phyloP scores from a whole-genome alignment of 2,329 filamentous ascomycete genomes.

The Camptophora hylomeconis region DNA sequence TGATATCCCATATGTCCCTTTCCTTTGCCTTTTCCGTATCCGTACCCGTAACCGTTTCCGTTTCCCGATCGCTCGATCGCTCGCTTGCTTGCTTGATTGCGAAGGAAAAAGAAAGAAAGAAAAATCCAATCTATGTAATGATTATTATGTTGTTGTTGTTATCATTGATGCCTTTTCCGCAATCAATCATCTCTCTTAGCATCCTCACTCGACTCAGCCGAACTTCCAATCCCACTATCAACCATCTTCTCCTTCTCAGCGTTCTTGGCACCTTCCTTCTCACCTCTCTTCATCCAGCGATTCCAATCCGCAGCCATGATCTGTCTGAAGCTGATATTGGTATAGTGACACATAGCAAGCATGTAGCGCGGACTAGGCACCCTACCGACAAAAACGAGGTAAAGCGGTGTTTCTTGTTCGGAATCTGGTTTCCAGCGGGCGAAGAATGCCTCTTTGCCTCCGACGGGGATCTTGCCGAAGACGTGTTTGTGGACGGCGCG shows the following conservation, averaged over 20 bases:
- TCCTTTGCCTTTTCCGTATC: too few relatives aligned
- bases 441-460: slow-evolving; percentile 28
- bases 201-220: slow-evolving; percentile 1
- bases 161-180: background rate
- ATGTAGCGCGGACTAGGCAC: slow-evolving; percentile 21
- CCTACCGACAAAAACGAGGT: slow-evolving; percentile 25
- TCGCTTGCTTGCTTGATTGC: too few relatives aligned
- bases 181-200: background rate
- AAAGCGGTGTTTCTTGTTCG: slow-evolving; percentile 21
- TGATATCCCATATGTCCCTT: too few relatives aligned
- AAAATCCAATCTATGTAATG: too few relatives aligned
- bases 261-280: too few relatives aligned
- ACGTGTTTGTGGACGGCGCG: slow-evolving; percentile 21
- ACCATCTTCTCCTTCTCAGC: slow-evolving; percentile 4
- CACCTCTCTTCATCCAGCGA: too few relatives aligned
- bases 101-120: too few relatives aligned
- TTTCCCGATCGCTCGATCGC: too few relatives aligned
- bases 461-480: slow-evolving; percentile 23
- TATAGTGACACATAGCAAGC: slow-evolving; percentile 25
- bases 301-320: slow-evolving; percentile 3
- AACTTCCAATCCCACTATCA: slow-evolving; percentile 1
- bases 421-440: slow-evolving; percentile 27
- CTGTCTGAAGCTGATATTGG: slow-evolving; percentile 25
- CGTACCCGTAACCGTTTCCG: too few relatives aligned
- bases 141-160: background rate